Evolutionary conservation across 768 basidiomycete genomes (phyloP).

Genomic region (Kwoniella botswanensis): DNA sequence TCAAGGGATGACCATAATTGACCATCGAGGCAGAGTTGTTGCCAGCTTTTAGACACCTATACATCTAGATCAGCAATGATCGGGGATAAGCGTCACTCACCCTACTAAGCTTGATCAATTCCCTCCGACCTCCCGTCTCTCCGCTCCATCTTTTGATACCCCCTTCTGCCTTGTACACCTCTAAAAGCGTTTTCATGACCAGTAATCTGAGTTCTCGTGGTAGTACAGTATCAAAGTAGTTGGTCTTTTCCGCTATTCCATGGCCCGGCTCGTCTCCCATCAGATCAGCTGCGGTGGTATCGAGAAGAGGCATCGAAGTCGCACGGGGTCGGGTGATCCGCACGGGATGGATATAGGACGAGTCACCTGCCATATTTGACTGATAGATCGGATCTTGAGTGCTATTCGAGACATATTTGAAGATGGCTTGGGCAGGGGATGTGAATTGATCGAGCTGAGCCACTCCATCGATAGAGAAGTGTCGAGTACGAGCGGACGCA

Average conservation of each 20-base stretch:
- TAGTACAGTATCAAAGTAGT: constrained; percentile 35
- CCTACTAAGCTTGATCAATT: constrained; percentile 43
- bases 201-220: constrained; percentile 42
- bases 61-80: constrained; percentile 1
- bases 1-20: constrained; percentile 44
- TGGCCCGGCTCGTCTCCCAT: not conserved
- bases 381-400: too few relatives aligned
- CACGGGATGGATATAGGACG: not conserved
- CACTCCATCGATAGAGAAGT: constrained; percentile 3
- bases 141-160: constrained; percentile 34
- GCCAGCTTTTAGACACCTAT: constrained; percentile 47
- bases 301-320: constrained; percentile 9
- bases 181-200: constrained; percentile 30
- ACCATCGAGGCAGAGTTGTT: constrained; percentile 46
- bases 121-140: constrained; percentile 31
- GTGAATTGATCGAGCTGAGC: not conserved
- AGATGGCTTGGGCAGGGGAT: not conserved
- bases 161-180: not conserved
- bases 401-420: not conserved
- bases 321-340: constrained; percentile 7
- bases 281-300: constrained; percentile 2
- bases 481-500: not conserved
- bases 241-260: not conserved
- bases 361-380: not conserved
- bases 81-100: constrained; percentile 26